phyloP scores from a whole-genome alignment of 2,329 filamentous ascomycete genomes.

The Stagonosporopsis tanaceti region DNA sequence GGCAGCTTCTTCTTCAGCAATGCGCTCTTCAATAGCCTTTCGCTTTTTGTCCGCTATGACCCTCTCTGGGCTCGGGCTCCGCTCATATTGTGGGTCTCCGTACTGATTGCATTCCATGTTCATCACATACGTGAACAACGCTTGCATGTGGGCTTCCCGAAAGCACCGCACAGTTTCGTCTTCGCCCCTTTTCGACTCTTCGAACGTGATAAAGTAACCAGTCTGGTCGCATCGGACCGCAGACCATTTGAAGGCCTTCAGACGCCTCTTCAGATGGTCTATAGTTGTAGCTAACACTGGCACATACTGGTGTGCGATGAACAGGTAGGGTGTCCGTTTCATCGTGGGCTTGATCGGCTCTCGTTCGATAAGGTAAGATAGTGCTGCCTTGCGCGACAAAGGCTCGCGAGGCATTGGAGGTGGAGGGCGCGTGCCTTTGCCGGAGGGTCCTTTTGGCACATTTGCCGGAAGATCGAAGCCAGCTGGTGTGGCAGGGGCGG shows the following conservation, averaged over 20 bases:
- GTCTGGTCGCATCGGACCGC: constrained; percentile 83
- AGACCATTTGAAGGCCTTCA: constrained; percentile 83
- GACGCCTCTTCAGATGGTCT: constrained; percentile 85
- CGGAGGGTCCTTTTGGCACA: constrained; percentile 85
- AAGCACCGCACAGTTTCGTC: constrained; percentile 84
- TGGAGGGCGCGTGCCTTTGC: constrained; percentile 52
- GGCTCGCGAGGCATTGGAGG: constrained; percentile 49
- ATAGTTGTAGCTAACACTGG: constrained; percentile 87
- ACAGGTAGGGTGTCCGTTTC: constrained; percentile 84
- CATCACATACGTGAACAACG: constrained; percentile 93
- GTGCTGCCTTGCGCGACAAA: constrained; percentile 55
- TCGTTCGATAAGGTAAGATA: constrained; percentile 66
- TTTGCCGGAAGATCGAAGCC: constrained; percentile 74
- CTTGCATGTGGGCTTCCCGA: constrained; percentile 77
- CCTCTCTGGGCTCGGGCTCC: constrained; percentile 61
- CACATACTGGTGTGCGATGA: constrained; percentile 85
- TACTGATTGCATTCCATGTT: constrained; percentile 83
- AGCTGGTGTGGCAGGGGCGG: constrained; percentile 31
- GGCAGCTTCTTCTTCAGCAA: constrained; percentile 76
- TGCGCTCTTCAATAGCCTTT: constrained; percentile 71
- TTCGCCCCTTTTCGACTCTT: constrained; percentile 77
- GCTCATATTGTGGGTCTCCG: constrained; percentile 69
- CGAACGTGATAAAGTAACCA: constrained; percentile 93
- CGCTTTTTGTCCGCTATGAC: constrained; percentile 60
- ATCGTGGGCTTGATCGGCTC: constrained; percentile 73